These are phyloP conservation scores for Coprinopsis sp. DNA, from an alignment of 768 basidiomycete genomes.

Conservation along the genomic window DNA sequence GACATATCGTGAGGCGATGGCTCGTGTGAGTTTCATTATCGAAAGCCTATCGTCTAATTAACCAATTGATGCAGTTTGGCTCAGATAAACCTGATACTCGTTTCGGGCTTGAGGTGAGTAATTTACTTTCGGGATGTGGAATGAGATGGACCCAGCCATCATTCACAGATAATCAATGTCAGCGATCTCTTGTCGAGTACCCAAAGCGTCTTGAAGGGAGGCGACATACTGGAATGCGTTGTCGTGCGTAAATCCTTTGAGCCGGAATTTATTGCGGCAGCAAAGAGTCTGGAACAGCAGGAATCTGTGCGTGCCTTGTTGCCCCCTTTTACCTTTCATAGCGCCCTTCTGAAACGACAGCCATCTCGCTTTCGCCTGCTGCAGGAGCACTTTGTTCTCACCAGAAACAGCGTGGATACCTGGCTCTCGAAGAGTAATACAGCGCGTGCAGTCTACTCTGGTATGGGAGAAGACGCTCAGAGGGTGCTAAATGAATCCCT, in stretches of 20 bases:
- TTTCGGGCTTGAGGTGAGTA: constrained; percentile 74
- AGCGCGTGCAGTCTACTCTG: constrained; percentile 19
- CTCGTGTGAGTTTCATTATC: constrained; percentile 49
- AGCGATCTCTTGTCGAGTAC: constrained; percentile 32
- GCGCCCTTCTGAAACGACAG: neutral
- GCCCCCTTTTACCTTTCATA: neutral
- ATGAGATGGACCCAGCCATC: too few relatives aligned
- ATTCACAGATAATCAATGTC: constrained; percentile 40
- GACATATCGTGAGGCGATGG: constrained; percentile 91
- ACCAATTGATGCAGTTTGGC: constrained; percentile 59
- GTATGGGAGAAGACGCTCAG: constrained; percentile 17
- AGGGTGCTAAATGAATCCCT: constrained; percentile 26
- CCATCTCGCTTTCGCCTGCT: constrained; percentile 5
- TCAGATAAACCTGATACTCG: constrained; percentile 94
- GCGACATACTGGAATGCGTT: constrained; percentile 42
- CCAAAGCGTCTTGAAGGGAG: constrained; percentile 17
- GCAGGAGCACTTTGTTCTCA: constrained; percentile 49
- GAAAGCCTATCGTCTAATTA: constrained; percentile 12
- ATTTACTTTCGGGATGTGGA: constrained; percentile 11
- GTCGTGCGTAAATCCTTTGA: constrained; percentile 39
- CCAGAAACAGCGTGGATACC: constrained; percentile 36
- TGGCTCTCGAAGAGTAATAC: constrained; percentile 43
- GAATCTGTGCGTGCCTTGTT: constrained; percentile 13
- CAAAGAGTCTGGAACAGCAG: constrained; percentile 27
- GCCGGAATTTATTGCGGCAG: constrained; percentile 37